Conservation (phyloP, 768 basidiomycete genomes). For the Hebeloma cylindrosporum region DNA sequence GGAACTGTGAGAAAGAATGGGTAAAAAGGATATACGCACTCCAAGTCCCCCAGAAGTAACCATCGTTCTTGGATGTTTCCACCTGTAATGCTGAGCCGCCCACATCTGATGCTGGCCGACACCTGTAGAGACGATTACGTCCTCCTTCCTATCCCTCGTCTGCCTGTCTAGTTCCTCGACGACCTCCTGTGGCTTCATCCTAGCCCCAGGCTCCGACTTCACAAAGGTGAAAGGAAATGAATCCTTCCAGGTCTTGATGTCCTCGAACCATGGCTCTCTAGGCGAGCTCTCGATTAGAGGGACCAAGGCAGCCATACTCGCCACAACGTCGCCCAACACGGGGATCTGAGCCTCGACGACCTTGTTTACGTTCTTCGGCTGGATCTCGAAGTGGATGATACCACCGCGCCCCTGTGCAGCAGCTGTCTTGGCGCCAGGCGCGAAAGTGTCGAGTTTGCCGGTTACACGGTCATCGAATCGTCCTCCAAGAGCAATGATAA, state of each 20-base stretch:
- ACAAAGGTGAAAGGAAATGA: conserved; percentile 88
- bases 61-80: conserved; percentile 85
- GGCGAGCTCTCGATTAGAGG: conserved; percentile 68
- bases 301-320: conserved; percentile 79
- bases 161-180: conserved; percentile 88
- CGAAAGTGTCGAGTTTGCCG: conserved; percentile 85
- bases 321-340: conserved; percentile 89
- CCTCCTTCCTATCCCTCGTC: conserved; percentile 77
- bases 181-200: conserved; percentile 96
- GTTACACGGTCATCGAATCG: conserved; percentile 99
- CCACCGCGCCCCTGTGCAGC: conserved; percentile 86
- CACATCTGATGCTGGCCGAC: conserved; percentile 99
- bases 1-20: conserved; percentile 3
- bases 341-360: conserved; percentile 94
- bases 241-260: conserved; percentile 83
- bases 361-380: conserved; percentile 99
- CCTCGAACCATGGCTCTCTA: conserved; percentile 77
- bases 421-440: conserved; percentile 86
- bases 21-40: conserved; percentile 46
- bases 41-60: conserved; percentile 95
- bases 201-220: conserved; percentile 58
- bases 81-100: conserved; percentile 93
- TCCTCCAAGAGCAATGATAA: conserved; percentile 95
- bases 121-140: conserved; percentile 88
- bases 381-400: conserved; percentile 99